Base-by-base conservation (phyloP, 2,329 filamentous ascomycete genomes). In the Sphaerostilbella broomeana region DNA sequence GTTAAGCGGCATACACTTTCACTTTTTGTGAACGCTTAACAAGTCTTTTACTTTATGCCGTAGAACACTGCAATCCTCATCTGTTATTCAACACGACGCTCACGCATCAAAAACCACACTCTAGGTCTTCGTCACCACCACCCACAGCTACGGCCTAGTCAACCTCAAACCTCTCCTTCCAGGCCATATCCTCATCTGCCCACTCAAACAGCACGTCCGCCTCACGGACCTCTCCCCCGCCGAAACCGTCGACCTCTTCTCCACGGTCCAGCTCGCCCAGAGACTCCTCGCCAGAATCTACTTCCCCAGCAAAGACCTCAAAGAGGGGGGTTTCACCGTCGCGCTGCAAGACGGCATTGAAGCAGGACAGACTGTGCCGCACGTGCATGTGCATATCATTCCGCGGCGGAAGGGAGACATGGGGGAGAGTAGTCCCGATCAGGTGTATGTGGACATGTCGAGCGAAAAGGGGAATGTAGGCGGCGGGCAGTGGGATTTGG, bases 131-230 rank as follows among this genome's bases (percentile, higher is more conserved):
- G 77, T 94, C 62, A 71, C 72, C 49, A 94, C 89, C 2, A 72
- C 76, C 1, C 73, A 84, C 53, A 86, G 82, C 51, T 95, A 88
- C 67, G 88, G 86, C 38, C 73, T 97, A 47, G 89, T 97, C 42
- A 98, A 98, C 66, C 78, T 97, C 59, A 95, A 95, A 65, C 92
- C 92, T 17, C 77, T 98, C 25, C 75, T 95, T 2, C 88, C 89
- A 0, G 92, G 92, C 42, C 92, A 98, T 67, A 82, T 97, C 46
- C 84, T 98, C 21, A 77, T 98, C 45, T 95, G 85, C 49, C 87
- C 92, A 0, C 73, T 77, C 15, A 72, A 72, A 22, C 64, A 69
- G 19, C 82, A 88, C 50, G 76, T 73, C 33, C 84, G 86, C 35
- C 73, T 97, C 40, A 77, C 79, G 36, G 84, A 94, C 58, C 76